phyloP scores from a whole-genome alignment of 805 yeast species.

The Wickerhamiella azyma region DNA sequence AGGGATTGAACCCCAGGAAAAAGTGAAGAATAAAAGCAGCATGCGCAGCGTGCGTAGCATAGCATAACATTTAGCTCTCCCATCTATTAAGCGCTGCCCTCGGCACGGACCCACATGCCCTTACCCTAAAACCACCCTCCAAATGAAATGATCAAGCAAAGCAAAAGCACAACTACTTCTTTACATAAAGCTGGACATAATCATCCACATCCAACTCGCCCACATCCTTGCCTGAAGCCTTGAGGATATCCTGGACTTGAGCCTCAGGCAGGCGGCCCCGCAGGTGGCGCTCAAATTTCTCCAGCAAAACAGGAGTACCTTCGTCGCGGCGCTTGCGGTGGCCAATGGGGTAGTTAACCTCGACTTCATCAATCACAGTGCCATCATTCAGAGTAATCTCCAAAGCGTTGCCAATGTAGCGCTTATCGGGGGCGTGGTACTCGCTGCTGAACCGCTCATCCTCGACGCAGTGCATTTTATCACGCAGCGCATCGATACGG shows the following conservation, averaged over 20 bases:
- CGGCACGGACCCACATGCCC: neutral
- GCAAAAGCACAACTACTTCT: slow-evolving; percentile 11
- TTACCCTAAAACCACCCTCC: neutral
- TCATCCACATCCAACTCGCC: slow-evolving; percentile 34
- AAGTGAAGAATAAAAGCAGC: no score
- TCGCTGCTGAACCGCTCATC: slow-evolving; percentile 37
- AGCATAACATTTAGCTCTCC: no score
- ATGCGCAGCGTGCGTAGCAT: no score
- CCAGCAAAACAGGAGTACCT: slow-evolving; percentile 40
- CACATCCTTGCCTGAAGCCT: slow-evolving; percentile 26
- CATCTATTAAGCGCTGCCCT: no score
- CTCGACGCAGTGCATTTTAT: slow-evolving; percentile 41
- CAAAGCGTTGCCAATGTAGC: slow-evolving; percentile 44
- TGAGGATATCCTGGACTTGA: slow-evolving; percentile 30
- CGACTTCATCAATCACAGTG: slow-evolving; percentile 37
- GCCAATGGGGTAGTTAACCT: slow-evolving; percentile 45
- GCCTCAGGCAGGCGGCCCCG: slow-evolving; percentile 31
- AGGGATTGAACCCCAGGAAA: no score
- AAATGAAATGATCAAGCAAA: neutral
- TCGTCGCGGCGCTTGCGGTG: slow-evolving; percentile 46
- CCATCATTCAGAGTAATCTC: slow-evolving; percentile 41
- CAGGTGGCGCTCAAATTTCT: slow-evolving; percentile 40
- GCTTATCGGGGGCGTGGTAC: slow-evolving; percentile 43
- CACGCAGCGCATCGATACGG: slow-evolving; percentile 38
- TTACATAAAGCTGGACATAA: slow-evolving; percentile 33